Conservation (phyloP, 2,329 filamentous ascomycete species). For the Escovopsis weberi region DNA sequence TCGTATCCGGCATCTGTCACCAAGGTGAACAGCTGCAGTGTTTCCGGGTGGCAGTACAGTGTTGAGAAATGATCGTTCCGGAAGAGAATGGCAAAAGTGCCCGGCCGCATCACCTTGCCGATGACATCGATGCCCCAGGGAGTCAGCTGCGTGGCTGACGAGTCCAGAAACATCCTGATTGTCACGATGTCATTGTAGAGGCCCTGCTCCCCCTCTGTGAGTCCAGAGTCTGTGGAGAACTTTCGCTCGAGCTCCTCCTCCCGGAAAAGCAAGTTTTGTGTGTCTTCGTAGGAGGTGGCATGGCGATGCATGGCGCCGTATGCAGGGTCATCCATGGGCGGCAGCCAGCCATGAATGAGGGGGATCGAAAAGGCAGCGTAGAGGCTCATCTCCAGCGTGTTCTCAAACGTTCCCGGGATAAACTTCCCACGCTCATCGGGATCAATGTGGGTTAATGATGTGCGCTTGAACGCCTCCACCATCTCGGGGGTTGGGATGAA, state of each 20-base stretch:
- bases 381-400: conserved; percentile 75
- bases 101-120: conserved; percentile 53
- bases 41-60: conserved; percentile 73
- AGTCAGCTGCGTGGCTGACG: conserved; percentile 78
- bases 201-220: conserved; percentile 61
- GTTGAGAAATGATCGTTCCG: conserved; percentile 96
- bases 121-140: conserved; percentile 66
- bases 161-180: conserved; percentile 70
- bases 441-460: conserved; percentile 37
- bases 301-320: conserved; percentile 58
- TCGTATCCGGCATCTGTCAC: conserved; percentile 91
- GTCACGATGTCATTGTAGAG: conserved; percentile 69
- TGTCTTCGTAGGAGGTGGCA: conserved; percentile 79
- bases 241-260: conserved; percentile 83
- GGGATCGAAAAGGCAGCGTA: conserved; percentile 84
- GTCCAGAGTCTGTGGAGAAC: conserved; percentile 33
- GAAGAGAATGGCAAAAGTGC: conserved; percentile 80
- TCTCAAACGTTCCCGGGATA: conserved; percentile 64
- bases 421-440: conserved; percentile 32
- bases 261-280: conserved; percentile 73
- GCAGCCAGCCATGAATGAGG: conserved; percentile 86
- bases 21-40: conserved; percentile 60
- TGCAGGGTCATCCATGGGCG: conserved; percentile 48
- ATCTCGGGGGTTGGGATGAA: conserved; percentile 50
- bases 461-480: conserved; percentile 32